These are phyloP conservation scores for Castanospermum australe DNA, from an alignment of 306 rosid species.

Conservation along the genomic window DNA sequence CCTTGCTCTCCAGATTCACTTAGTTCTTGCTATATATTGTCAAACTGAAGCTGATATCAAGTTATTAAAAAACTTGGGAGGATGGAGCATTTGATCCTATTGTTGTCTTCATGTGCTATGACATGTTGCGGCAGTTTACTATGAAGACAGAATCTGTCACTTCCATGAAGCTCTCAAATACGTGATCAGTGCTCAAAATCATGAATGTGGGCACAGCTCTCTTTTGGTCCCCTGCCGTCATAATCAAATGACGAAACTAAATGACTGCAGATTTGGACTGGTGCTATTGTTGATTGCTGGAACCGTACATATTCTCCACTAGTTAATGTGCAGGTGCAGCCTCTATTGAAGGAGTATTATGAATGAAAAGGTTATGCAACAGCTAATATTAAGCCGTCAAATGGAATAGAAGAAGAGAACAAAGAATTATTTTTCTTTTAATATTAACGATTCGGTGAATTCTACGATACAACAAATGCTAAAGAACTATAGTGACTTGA, in stretches of 20 bases:
- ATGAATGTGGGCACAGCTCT: not conserved
- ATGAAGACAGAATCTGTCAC: conserved; percentile 17
- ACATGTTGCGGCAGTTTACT: not conserved
- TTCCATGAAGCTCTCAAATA: conserved; percentile 10
- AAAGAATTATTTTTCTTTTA: not conserved
- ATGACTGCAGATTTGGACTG: not conserved
- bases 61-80: not conserved
- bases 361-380: not conserved
- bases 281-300: not conserved
- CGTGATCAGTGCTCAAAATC: not conserved
- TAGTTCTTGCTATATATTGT: conserved; percentile 1
- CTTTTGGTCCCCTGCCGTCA: not conserved
- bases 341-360: not conserved
- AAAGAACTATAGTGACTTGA: no score
- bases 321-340: not conserved
- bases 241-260: not conserved
- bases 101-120: conserved; percentile 21
- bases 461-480: no score
- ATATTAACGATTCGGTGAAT: not conserved
- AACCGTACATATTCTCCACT: not conserved
- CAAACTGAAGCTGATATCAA: not conserved
- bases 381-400: not conserved
- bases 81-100: conserved; percentile 7
- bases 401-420: not conserved
- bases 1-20: not conserved